Evolutionary conservation across 148 eudicot species (phyloP), one percentile per base, ranked within the genome.

Genomic region (Vaccinium macrocarpon): DNA sequence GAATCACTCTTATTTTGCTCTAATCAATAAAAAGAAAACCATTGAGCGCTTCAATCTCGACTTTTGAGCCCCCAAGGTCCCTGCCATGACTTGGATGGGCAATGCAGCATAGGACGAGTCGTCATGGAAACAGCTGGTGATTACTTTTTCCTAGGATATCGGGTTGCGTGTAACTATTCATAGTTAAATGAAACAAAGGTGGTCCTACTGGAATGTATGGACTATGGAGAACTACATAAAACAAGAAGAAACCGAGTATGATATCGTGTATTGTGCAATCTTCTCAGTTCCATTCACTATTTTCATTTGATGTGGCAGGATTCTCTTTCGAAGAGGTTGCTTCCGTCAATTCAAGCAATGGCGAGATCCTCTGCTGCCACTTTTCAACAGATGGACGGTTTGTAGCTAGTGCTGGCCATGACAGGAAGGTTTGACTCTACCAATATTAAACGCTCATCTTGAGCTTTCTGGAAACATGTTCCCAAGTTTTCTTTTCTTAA

Each of bases 331-430:
- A 52, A 55, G 80, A 77, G 56, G 72, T 81, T 81, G 84, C 76
- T 46, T 53, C 81, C 38, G 32, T 85, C 78, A 70, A 48, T 11
- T 74, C 80, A 19, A 84, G 64, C 49, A 82, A 85, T 64, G 87
- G 81, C 78, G 85, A 90, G 86, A 16, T 92, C 18, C 82, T 84
- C 71, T 86, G 89, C 75, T 91, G 91, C 88, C 88, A 86, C 74
- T 92, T 91, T 73, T 91, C 93, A 70, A 81, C 91, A 12, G 84
- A 85, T 14, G 95, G 95, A 6, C 85, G 72, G 55, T 75, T 86
- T 11, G 81, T 92, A 73, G 95, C 93, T 80, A 83, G 85, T 91
- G 93, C 89, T 80, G 95, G 95, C 27, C 87, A 88, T 56, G 93
- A 84, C 46, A 90, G 84, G 79, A 89, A 88, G 95, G 94, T 92